Evolutionary conservation across 352 stramenopile species (phyloP).

Genomic region (Aphanomyces astaci): DNA sequence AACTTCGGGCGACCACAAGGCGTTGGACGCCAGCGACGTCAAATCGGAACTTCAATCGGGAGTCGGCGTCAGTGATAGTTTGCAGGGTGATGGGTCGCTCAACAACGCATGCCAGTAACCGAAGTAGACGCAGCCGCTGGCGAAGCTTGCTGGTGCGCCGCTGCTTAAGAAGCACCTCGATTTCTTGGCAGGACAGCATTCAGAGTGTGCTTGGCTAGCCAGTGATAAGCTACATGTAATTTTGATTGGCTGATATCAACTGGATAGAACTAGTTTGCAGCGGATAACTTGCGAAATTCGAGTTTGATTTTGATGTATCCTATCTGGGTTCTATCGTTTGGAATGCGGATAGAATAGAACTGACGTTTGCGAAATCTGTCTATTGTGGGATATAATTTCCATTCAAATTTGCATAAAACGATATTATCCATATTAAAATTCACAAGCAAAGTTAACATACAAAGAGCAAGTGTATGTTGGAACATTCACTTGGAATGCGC

Average conservation of each 20-base stretch:
- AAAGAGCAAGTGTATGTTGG: too few relatives aligned
- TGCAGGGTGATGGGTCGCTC: neutral
- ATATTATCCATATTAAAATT: too few relatives aligned
- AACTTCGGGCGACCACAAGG: neutral
- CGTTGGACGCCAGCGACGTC: neutral
- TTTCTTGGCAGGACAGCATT: neutral
- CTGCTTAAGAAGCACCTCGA: neutral
- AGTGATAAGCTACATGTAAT: too few relatives aligned
- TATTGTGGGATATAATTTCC: too few relatives aligned
- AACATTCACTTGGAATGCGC: too few relatives aligned
- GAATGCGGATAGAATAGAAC: neutral
- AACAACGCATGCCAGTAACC: neutral
- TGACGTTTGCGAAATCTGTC: too few relatives aligned
- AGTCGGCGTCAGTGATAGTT: neutral
- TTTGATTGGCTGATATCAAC: neutral
- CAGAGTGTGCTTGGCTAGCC: neutral
- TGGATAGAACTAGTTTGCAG: neutral
- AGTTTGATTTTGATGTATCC: neutral
- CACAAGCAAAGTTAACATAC: too few relatives aligned
- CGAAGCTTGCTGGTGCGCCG: neutral
- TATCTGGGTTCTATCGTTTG: neutral
- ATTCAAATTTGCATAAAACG: too few relatives aligned
- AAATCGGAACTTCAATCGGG: neutral
- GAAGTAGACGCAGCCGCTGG: neutral
- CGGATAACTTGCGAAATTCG: neutral